Base-by-base conservation (phyloP, 768 basidiomycete genomes). In the Pulveroboletus sp. region DNA sequence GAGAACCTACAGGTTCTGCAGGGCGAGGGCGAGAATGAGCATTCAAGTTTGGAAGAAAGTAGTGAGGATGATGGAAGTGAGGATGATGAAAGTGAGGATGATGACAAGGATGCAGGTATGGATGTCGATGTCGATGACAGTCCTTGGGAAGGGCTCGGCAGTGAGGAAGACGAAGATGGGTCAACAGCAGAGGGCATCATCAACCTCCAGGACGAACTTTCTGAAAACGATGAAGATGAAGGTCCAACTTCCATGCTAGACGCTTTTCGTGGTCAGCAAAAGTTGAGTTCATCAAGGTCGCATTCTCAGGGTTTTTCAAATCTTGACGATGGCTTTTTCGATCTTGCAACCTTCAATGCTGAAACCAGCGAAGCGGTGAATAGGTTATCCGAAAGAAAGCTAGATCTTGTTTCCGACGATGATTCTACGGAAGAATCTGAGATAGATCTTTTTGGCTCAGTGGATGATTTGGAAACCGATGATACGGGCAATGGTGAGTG, bases 251-350 rank as follows among this genome's bases (percentile, higher is more conserved):
- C 56, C 19, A 59, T 64, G 53, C 55, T 69, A 16, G 68, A 63
- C 44, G 52, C 57, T 40, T 45, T 55, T 52, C 53, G 49, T 40
- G 6, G 45, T 48, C 63, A 61, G 62, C 56, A 56, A 62, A 61
- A 45, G 59, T 59, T 66, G 35, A 44, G 24, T 36, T 20, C 47
- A 42, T 20, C 41, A 11, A 47, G 61, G 63, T 49, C 53, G 47
- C 37, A 59, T 53, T 39, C 55, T 51, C 17, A 56, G 8, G 61
- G 61, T 5, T 71, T 75, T 48, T 68, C 76, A 6, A 76, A 77
- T 36, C 78, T 97, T 24, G 86, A 97, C 66, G 95, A 98, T 63
- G 82, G 76, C 13, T 98, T 98, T 72, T 98, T 98, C 69, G 78
- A 87, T 52, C 77, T 99, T 40, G 80, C 81, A 24, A 75, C 81